Base-by-base conservation (phyloP, 768 basidiomycete species). In the Boletus subparvulus region DNA sequence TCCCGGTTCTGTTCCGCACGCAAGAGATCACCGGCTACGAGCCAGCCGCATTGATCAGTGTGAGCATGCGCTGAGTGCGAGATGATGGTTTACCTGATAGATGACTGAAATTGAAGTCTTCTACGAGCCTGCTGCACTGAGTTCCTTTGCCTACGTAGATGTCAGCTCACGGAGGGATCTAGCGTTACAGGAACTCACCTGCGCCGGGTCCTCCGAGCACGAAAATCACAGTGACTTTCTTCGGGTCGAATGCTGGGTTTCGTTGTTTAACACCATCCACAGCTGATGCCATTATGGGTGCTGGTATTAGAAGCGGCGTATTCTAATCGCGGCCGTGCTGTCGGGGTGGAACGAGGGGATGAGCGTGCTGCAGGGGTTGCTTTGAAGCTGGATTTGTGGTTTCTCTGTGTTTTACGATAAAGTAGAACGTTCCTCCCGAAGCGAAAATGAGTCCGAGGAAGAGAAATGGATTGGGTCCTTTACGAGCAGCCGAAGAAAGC, bases 201-300 rank as follows among this genome's bases (percentile, higher is more conserved):
- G 94, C 94, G 49, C 97, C 97, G 19, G 97, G 97, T 1, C 97
- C 97, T 37, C 97, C 97, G 14, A 99, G 86, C 26, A 98, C 95
- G 67, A 91, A 99, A 67, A 98, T 79, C 55, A 99, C 95, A 17
- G 83, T 87, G 65, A 98, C 88, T 60, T 91, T 87, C 46, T 70
- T 68, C 33, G 76, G 72, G 71, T 92, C 85, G 65, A 97, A 96
- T 13, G 28, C 43, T 14, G 68, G 63, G 40, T 33, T 54, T 17
- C 55, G 55, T 37, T 28, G 26, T n/a, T 6, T n/a, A 45, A 44
- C 51, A 33, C 50, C 56, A 30, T 53, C 57, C 12, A 45, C n/a
- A 11, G 21, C 30, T 16, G 68, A 54, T 42, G 51, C 40, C 68
- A 70, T 68, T 30, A 16, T 40, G 35, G 26, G n/a, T 43, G 14